A percentile compares a stretch with the other conserved stretches of the same genome.
These are phyloP conservation scores for Rutstroemia sp. DNA, from an alignment of 2,329 filamentous ascomycete species.

Conservation along the genomic window DNA sequence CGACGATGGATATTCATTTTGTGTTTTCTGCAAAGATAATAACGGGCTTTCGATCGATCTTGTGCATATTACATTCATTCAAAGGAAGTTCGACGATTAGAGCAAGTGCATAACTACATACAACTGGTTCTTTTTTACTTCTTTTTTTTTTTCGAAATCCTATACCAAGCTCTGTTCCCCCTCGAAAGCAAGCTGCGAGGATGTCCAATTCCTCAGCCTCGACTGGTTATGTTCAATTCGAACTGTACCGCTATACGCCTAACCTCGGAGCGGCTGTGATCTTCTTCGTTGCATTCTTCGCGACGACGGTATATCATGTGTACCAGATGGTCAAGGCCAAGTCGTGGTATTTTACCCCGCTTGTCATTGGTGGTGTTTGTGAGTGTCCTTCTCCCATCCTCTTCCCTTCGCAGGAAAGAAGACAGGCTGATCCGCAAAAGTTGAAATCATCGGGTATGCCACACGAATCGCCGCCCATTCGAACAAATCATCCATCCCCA, in stretches of 20 bases:
- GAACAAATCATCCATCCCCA: background rate
- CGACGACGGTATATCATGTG: constrained; percentile 7
- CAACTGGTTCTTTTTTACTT: no score
- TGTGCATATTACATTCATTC: no score
- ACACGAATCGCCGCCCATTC: background rate
- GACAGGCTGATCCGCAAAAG: background rate
- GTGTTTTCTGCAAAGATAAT: no score
- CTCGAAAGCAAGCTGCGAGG: no score
- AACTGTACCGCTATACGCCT: constrained; percentile 5
- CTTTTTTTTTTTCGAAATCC: no score
- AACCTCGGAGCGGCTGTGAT: constrained; percentile 9
- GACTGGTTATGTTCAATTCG: background rate
- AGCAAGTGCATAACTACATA: no score
- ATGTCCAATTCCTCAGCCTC: no score
- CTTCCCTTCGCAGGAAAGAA: no score
- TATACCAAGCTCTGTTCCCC: no score
- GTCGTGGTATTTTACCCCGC: constrained; percentile 19
- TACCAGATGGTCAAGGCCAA: constrained; percentile 9
- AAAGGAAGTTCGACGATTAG: no score
- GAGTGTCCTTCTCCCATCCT: background rate
- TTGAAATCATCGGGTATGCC: background rate
- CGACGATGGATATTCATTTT: no score
- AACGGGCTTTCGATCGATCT: no score
- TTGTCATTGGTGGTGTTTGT: background rate
- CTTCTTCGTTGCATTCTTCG: constrained; percentile 8